Conservation (phyloP, 176 grass and related monocot species). For the Avena sativa region DNA sequence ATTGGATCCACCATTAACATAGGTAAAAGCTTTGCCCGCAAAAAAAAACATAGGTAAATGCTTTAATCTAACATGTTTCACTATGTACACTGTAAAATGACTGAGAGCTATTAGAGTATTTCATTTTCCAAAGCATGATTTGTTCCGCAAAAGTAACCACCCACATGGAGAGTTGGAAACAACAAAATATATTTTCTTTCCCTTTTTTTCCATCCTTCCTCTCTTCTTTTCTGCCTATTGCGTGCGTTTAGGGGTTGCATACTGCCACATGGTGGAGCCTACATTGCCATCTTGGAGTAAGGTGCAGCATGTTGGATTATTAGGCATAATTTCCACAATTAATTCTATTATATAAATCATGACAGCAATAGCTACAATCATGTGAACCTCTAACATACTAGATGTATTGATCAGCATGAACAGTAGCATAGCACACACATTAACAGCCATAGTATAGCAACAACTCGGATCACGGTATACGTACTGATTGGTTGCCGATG, state of each 20-base stretch:
- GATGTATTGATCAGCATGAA: no score
- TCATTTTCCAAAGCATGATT: constrained; percentile 21
- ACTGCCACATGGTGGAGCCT: constrained; percentile 1
- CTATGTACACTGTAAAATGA: constrained; percentile 12
- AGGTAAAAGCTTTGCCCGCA: neutral
- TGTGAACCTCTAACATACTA: no score
- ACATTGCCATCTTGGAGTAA: constrained; percentile 21
- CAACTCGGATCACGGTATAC: no score
- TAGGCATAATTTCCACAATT: no score
- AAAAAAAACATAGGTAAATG: no score
- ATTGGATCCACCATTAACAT: neutral
- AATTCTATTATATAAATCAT: no score
- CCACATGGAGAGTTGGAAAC: constrained; percentile 17
- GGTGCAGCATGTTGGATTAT: neutral
- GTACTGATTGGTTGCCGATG: no score
- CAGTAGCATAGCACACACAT: no score
- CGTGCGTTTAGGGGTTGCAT: neutral
- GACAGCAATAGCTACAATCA: no score
- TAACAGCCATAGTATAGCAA: no score
- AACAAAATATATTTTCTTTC: neutral
- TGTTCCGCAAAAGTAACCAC: neutral
- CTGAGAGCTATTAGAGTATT: neutral
- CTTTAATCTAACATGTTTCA: constrained; percentile 36
- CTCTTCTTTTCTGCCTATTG: neutral
- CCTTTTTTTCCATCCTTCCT: neutral